Evolutionary conservation across 352 stramenopile genomes (phyloP), one percentile per base, ranked within the genome.

Genomic region (Phytophthora constricta): DNA sequence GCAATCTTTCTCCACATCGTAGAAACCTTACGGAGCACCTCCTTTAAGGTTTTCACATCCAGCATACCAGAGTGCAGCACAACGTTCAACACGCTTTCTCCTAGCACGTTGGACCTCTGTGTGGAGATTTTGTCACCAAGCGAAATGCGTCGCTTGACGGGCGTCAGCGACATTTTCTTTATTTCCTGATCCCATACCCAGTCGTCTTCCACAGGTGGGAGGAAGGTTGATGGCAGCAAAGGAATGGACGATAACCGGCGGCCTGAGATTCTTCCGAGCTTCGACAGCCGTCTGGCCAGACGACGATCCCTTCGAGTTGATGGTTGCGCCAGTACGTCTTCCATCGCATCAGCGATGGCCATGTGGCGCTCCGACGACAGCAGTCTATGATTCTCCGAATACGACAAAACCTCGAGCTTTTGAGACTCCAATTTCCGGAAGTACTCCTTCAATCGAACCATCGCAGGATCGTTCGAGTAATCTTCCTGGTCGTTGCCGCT

Each of bases 321-420:
- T 31, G 82, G 76, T 31, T 87, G 73, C 16, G 86, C 82, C 22
- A 94, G 65, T 39, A 89, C 67, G 33, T 85, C 73, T 54, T 94
- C 86, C 80, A 94, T 92, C 2, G 86, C 86, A 41, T 93, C 80
- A 23, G 86, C 83, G 49, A 94, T 91, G 34, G 79, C 71, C 57
- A 78, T 76, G 62, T 92, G 86, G 20, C 80, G 78, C 14, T 66
- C 71, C 7, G 83, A 90, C 23, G 84, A 91, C 33, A 94, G 69
- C 27, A 90, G 45, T 4, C 77, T 72, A 27, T 90, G 75, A 56
- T 90, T 81, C 53, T 91, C 82, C 0, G 71, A 74, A 37, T 81
- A 77, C 17, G 86, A 87, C 2, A 92, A 64, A 41, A 91, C 77
- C 62, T 93, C 86, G 14, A 94, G 49, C 43, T 77, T 65, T 46